A percentile compares a stretch with the other conserved stretches of the same genome.
These are phyloP conservation scores for Vigna nakashimae DNA, from an alignment of 306 rosid genomes.

Conservation along the genomic window DNA sequence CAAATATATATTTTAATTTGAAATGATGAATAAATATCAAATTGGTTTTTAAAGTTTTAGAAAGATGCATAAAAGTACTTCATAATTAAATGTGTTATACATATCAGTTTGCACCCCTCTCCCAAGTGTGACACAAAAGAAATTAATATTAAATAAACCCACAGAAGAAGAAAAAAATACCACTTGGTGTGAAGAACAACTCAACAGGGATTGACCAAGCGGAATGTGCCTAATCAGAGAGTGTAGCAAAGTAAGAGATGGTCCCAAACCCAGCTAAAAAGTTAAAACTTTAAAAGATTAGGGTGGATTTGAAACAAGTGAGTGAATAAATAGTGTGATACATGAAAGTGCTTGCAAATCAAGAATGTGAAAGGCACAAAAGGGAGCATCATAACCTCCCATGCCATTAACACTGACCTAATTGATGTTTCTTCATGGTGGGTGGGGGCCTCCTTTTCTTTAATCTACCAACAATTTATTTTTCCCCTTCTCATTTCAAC, in stretches of 20 bases:
- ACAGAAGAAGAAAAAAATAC: not conserved
- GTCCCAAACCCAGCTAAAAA: conserved; percentile 66
- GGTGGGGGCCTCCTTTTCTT: conserved; percentile 59
- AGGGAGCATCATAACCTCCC: conserved; percentile 70
- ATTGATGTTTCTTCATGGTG: conserved; percentile 73
- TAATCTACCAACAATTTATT: conserved; percentile 28
- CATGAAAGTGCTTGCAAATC: conserved; percentile 42
- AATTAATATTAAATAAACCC: not conserved
- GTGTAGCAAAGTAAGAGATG: conserved; percentile 43
- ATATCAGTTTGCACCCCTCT: conserved; percentile 34
- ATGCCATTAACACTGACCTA: conserved; percentile 64
- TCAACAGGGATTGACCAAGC: conserved; percentile 33
- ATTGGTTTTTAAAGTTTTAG: not conserved
- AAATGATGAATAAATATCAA: not conserved
- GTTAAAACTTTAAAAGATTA: conserved; percentile 44
- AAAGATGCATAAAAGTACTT: conserved; percentile 33
- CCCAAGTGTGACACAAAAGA: not conserved
- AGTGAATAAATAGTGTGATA: conserved; percentile 17
- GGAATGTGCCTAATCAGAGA: conserved; percentile 46
- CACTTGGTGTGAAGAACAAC: conserved; percentile 38
- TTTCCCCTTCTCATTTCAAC: conserved; percentile 54
- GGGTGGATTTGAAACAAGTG: conserved; percentile 45
- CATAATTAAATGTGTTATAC: conserved; percentile 35
- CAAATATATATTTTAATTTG: conserved; percentile 3
- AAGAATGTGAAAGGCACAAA: conserved; percentile 48